These are phyloP conservation scores for Linum trigynum DNA, from an alignment of 345 rosid genomes.

Conservation along the genomic window DNA sequence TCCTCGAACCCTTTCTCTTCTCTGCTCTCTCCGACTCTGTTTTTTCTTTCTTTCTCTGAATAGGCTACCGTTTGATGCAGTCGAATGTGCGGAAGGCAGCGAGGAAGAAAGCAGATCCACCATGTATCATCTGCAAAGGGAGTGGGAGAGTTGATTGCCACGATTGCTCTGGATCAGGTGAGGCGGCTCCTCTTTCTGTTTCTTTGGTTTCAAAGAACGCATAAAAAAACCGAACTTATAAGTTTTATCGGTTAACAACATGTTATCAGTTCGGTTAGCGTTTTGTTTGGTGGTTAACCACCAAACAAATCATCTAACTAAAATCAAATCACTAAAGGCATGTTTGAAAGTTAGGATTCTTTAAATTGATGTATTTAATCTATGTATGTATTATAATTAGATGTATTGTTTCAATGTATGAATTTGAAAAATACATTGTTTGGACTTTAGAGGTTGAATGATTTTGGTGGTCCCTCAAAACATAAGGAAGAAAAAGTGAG, in stretches of 20 bases:
- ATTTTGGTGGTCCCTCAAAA: no score
- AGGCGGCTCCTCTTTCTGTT: neutral
- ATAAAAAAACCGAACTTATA: no score
- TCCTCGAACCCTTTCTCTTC: neutral
- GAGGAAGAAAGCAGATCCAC: conserved; percentile 41
- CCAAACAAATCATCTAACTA: no score
- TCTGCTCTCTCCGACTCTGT: neutral
- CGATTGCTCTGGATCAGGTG: conserved; percentile 61
- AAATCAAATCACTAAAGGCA: no score
- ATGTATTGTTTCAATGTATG: no score
- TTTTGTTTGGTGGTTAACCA: neutral
- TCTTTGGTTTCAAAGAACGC: neutral
- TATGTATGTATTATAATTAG: no score
- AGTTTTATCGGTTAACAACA: no score
- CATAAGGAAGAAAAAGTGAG: no score
- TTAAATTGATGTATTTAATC: no score
- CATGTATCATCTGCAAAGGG: conserved; percentile 62
- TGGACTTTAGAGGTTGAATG: no score
- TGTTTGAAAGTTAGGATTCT: no score
- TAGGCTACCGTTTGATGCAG: conserved; percentile 22
- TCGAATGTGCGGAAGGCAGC: conserved; percentile 35
- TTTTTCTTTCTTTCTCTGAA: neutral
- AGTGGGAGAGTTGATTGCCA: conserved; percentile 57
- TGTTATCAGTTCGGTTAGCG: neutral
- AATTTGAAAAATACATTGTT: no score